Conservation (phyloP, 768 basidiomycete genomes). For the Leccinum truebloodii region DNA sequence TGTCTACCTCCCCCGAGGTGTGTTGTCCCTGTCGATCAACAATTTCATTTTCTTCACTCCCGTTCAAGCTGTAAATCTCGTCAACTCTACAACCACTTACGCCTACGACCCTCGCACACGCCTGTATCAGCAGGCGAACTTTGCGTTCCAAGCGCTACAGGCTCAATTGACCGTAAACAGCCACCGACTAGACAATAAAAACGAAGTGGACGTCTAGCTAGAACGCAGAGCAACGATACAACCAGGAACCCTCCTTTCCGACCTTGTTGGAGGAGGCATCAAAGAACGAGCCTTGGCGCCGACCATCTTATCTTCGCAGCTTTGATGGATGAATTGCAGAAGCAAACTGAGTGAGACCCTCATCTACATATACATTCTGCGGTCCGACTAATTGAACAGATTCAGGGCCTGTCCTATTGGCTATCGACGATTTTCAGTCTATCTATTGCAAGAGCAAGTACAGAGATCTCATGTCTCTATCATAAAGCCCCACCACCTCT, state of each 20-base stretch:
- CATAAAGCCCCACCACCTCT: constrained; percentile 77
- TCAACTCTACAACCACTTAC: constrained; percentile 75
- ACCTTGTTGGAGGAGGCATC: constrained; percentile 56
- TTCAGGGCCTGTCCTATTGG: constrained; percentile 69
- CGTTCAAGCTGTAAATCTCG: constrained; percentile 39
- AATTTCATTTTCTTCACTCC: too few species aligned
- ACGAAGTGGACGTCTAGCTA: constrained; percentile 39
- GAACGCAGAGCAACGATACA: constrained; percentile 48
- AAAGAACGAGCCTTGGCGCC: constrained; percentile 52
- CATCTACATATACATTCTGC: not conserved
- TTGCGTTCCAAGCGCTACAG: constrained; percentile 63
- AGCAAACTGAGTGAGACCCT: constrained; percentile 59
- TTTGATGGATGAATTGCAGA: constrained; percentile 61
- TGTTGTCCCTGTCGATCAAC: constrained; percentile 16
- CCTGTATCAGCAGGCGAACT: constrained; percentile 73
- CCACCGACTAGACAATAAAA: constrained; percentile 34
- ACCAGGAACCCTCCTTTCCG: constrained; percentile 49
- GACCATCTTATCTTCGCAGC: constrained; percentile 46
- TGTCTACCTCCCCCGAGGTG: constrained; percentile 81
- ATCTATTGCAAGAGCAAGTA: constrained; percentile 70
- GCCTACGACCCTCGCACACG: constrained; percentile 73
- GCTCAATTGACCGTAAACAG: constrained; percentile 63
- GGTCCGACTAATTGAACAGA: constrained; percentile 37
- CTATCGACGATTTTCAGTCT: constrained; percentile 86
- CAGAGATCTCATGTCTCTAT: constrained; percentile 69